These are phyloP conservation scores for Pyrenochaeta sp. DNA, from an alignment of 2,329 filamentous ascomycete species.

Conservation along the genomic window DNA sequence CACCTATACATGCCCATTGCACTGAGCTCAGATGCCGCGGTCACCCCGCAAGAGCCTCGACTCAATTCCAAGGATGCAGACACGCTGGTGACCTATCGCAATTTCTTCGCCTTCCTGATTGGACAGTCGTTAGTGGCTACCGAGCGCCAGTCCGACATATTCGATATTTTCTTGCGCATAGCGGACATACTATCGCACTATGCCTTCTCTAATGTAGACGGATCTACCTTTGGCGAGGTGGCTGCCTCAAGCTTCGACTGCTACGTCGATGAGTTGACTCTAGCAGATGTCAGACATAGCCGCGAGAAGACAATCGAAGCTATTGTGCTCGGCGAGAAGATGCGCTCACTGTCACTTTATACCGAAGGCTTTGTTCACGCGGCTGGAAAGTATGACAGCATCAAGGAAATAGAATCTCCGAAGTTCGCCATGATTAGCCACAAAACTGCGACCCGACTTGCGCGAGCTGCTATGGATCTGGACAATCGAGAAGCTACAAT, in stretches of 20 bases:
- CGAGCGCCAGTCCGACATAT: slow-evolving; percentile 62
- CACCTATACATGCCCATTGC: slow-evolving; percentile 68
- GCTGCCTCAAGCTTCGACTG: slow-evolving; percentile 72
- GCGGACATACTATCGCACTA: slow-evolving; percentile 65
- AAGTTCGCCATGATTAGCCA: slow-evolving; percentile 75
- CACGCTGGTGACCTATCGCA: slow-evolving; percentile 66
- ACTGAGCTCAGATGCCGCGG: slow-evolving; percentile 60
- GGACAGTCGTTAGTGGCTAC: slow-evolving; percentile 69
- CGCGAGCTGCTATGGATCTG: slow-evolving; percentile 82
- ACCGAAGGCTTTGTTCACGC: slow-evolving; percentile 92
- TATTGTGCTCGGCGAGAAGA: slow-evolving; percentile 85
- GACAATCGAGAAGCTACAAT: slow-evolving; percentile 75
- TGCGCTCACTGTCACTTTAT: slow-evolving; percentile 84
- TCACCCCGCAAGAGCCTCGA: slow-evolving; percentile 38
- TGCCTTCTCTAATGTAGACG: slow-evolving; percentile 68
- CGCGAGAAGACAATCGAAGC: slow-evolving; percentile 90
- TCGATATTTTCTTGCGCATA: slow-evolving; percentile 69
- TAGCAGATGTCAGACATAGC: slow-evolving; percentile 83
- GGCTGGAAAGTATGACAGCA: slow-evolving; percentile 81
- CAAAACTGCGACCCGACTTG: slow-evolving; percentile 79
- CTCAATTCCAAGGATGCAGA: slow-evolving; percentile 62
- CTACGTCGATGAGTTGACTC: slow-evolving; percentile 77
- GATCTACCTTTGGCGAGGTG: slow-evolving; percentile 70
- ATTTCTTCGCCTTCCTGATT: slow-evolving; percentile 70
- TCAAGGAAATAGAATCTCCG: slow-evolving; percentile 73